Evolutionary conservation across 2,329 filamentous ascomycete genomes (phyloP).

Genomic region (Colletotrichum chrysophilum): DNA sequence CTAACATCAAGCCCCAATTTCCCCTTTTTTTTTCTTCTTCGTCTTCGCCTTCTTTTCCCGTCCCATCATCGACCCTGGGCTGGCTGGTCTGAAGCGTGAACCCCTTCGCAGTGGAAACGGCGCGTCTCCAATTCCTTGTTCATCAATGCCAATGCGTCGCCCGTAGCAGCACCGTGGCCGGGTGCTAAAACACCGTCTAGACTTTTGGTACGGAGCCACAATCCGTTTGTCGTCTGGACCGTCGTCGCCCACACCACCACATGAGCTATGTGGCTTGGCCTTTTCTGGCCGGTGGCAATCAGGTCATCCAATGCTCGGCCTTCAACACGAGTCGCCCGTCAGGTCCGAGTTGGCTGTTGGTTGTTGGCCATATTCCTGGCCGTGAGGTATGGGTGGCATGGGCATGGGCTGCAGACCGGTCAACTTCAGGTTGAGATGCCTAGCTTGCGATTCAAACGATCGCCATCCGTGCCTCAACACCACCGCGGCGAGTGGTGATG

Average conservation of each 20-base stretch:
- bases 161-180: neutral
- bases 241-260: neutral
- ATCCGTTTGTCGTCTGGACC: conserved; percentile 4
- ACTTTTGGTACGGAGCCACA: neutral
- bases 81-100: neutral
- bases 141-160: conserved; percentile 4
- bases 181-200: neutral
- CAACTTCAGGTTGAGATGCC: conserved; percentile 9
- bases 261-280: conserved; percentile 9
- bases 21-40: conserved; percentile 9
- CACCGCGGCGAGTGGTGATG: neutral
- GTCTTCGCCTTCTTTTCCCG: neutral
- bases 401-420: neutral
- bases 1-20: conserved; percentile 10
- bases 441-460: neutral
- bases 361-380: neutral
- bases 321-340: neutral
- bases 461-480: conserved; percentile 2
- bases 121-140: conserved; percentile 1
- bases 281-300: neutral
- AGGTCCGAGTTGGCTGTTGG: neutral
- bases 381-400: neutral
- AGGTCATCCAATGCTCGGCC: neutral
- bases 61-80: neutral
- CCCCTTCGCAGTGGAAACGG: neutral